Percentiles rank a stretch among this genome's conserved stretches.
Evolutionary conservation across 1,139 yeast species (phyloP).

Genomic region (Suhomyces ambrosiae): DNA sequence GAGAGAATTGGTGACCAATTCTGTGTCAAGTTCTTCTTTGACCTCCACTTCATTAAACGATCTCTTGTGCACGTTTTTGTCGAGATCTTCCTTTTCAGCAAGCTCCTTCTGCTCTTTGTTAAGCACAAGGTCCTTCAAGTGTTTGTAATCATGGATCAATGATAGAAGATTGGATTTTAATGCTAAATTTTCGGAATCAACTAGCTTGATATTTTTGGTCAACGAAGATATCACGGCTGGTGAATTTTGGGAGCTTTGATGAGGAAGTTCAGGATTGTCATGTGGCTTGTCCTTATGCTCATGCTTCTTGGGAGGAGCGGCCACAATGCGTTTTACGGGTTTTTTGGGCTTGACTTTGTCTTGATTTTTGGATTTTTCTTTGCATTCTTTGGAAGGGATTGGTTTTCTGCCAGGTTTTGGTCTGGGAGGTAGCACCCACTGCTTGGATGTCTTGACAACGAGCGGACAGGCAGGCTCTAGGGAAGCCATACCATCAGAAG

Average conservation of each 20-base stretch:
- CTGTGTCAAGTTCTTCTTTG: conserved; percentile 12
- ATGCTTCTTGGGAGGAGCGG: conserved; percentile 6
- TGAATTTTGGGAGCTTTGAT: background rate
- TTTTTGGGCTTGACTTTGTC: conserved; percentile 8
- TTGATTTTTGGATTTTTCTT: conserved; percentile 6
- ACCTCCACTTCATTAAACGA: conserved; percentile 28
- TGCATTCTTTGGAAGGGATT: conserved; percentile 14
- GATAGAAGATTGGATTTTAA: conserved; percentile 40
- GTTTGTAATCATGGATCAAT: conserved; percentile 47
- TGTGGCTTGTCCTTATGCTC: background rate
- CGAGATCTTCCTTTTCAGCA: conserved; percentile 11
- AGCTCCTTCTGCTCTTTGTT: conserved; percentile 18
- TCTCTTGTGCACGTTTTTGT: conserved; percentile 25
- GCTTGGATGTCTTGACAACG: conserved; percentile 24
- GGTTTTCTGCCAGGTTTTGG: conserved; percentile 27
- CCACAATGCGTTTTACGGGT: conserved; percentile 8
- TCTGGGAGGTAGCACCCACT: conserved; percentile 32
- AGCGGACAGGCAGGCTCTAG: conserved; percentile 11
- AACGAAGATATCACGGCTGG: conserved; percentile 9
- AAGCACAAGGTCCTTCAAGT: conserved; percentile 37
- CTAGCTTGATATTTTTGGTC: conserved; percentile 26
- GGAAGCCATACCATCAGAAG: too few species aligned
- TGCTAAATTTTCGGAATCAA: conserved; percentile 40
- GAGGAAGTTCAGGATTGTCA: background rate
- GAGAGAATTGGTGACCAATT: conserved; percentile 19